phyloP scores from a whole-genome alignment of 2,329 filamentous ascomycete genomes.

The Cercospora sp. region DNA sequence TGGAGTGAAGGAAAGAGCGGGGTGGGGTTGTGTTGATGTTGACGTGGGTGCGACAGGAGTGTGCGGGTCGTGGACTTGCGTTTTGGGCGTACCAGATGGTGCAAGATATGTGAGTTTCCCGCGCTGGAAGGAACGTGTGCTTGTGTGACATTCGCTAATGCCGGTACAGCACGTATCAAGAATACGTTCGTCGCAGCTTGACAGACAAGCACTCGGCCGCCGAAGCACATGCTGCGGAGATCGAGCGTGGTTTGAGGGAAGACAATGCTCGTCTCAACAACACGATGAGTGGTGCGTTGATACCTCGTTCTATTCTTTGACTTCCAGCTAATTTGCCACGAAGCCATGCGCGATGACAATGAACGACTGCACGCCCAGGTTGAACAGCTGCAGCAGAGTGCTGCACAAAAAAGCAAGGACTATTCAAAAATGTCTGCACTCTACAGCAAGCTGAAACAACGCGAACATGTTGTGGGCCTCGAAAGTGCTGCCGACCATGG shows the following conservation, averaged over 20 bases:
- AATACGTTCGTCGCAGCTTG: constrained; percentile 69
- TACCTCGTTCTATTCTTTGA: neutral
- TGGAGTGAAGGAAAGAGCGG: neutral
- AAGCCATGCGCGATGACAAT: constrained; percentile 19
- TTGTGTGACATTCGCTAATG: constrained; percentile 22
- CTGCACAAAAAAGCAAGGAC: constrained; percentile 20
- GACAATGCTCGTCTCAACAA: constrained; percentile 58
- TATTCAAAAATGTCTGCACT: constrained; percentile 5
- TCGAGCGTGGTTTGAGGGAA: constrained; percentile 73
- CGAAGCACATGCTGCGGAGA: constrained; percentile 39
- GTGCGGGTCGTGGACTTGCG: constrained; percentile 71
- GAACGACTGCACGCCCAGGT: constrained; percentile 9
- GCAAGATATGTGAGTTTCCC: constrained; percentile 69
- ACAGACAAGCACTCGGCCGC: constrained; percentile 69
- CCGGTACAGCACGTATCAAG: constrained; percentile 67
- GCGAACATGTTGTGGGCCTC: constrained; percentile 56
- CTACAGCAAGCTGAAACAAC: constrained; percentile 58
- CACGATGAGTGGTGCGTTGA: neutral
- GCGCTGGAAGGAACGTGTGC: neutral
- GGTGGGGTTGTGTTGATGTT: neutral
- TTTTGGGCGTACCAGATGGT: constrained; percentile 88
- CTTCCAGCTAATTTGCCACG: neutral
- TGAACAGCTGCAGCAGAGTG: constrained; percentile 10
- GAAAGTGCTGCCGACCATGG: constrained; percentile 57
- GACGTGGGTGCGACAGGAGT: constrained; percentile 48